Conservation (phyloP, 1,139 yeast species). For the Geotrichum europaeum region DNA sequence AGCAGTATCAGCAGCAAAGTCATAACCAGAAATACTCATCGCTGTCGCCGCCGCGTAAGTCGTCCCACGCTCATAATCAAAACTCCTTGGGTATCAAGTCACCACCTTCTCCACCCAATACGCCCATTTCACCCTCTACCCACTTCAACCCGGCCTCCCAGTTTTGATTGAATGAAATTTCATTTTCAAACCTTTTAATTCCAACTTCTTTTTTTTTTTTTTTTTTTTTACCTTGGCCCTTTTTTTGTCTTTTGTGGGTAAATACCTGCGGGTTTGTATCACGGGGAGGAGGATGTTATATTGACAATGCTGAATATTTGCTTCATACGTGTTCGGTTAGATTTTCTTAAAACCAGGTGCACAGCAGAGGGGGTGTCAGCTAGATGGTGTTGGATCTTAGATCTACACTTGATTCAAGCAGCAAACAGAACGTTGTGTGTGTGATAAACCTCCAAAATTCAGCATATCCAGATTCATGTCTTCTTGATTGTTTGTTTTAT, state of each 20-base stretch:
- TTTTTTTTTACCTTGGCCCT: neutral
- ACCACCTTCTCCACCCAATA: neutral
- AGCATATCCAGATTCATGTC: too few relatives aligned
- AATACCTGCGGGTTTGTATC: neutral
- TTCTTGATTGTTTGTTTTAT: too few relatives aligned
- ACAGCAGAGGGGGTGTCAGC: too few relatives aligned
- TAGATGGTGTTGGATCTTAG: too few relatives aligned
- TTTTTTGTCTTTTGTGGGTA: neutral
- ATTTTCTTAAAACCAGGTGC: too few relatives aligned
- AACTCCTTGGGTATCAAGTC: neutral
- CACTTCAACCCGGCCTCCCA: neutral
- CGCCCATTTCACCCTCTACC: neutral
- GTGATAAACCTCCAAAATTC: too few relatives aligned
- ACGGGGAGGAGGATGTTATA: too few relatives aligned
- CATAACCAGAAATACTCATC: neutral
- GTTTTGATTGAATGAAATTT: neutral
- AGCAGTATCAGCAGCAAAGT: constrained; percentile 7
- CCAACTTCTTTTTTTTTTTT: neutral
- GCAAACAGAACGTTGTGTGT: too few relatives aligned
- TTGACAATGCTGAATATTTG: too few relatives aligned
- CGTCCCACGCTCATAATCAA: neutral
- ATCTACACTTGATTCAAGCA: too few relatives aligned
- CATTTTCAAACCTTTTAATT: neutral
- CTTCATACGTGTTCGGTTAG: too few relatives aligned
- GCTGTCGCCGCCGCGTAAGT: neutral